phyloP scores from a whole-genome alignment of 805 yeast species.

The Scheffersomyces coipomensis region DNA sequence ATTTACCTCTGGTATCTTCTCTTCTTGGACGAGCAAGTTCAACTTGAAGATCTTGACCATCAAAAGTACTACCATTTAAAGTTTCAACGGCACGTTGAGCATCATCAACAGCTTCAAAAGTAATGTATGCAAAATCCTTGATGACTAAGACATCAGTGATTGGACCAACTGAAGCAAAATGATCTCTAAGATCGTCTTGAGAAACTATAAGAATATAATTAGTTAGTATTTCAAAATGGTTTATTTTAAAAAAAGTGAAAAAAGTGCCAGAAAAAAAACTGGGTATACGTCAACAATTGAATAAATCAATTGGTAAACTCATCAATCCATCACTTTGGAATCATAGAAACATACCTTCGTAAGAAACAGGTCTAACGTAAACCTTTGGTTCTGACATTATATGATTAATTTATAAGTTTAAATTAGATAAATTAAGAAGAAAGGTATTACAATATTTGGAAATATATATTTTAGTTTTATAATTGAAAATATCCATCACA shows the following conservation, averaged over 20 bases:
- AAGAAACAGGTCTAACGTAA: not conserved
- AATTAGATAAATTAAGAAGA: no score
- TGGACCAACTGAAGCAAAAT: slow-evolving; percentile 65
- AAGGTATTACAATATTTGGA: no score
- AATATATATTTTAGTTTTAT: no score
- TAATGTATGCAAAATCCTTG: slow-evolving; percentile 89
- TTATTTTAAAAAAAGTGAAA: not conserved
- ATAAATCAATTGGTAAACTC: not conserved
- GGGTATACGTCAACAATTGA: not conserved
- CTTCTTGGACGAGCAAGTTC: slow-evolving; percentile 57
- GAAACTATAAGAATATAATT: slow-evolving; percentile 14
- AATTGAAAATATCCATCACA: no score
- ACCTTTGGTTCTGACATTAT: not conserved
- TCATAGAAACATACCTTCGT: not conserved
- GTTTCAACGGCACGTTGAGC: slow-evolving; percentile 51
- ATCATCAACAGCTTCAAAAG: slow-evolving; percentile 64
- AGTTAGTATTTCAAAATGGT: slow-evolving; percentile 1
- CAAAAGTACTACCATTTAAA: slow-evolving; percentile 44
- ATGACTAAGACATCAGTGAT: slow-evolving; percentile 65
- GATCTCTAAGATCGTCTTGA: slow-evolving; percentile 62
- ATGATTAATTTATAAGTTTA: no score
- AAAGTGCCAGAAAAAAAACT: not conserved
- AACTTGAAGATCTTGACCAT: slow-evolving; percentile 49
- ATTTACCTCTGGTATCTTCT: slow-evolving; percentile 67
- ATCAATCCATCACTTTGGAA: not conserved